Percentiles rank a stretch among this genome's conserved stretches.
These are phyloP conservation scores for Fermentozyma sake DNA, from an alignment of 1,139 yeast genomes.

Conservation along the genomic window DNA sequence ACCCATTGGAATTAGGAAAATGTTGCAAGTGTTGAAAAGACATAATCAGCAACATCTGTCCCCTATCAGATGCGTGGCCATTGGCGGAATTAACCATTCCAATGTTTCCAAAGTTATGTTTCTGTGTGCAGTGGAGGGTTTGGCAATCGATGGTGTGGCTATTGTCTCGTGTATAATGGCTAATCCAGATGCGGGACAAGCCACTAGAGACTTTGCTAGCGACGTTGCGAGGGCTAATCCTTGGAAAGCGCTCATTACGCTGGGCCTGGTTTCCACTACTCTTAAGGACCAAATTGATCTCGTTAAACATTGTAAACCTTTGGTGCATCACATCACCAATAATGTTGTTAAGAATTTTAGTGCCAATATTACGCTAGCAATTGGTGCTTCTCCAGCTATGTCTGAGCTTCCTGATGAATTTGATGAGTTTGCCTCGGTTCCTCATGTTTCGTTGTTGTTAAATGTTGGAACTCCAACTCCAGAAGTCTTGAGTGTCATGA, in stretches of 20 bases:
- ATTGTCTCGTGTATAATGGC: slow-evolving; percentile 88
- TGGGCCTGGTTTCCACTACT: background rate
- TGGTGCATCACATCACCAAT: slow-evolving; percentile 87
- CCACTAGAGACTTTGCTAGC: slow-evolving; percentile 37
- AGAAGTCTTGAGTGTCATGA: slow-evolving; percentile 39
- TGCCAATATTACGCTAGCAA: slow-evolving; percentile 83
- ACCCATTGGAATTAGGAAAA: slow-evolving; percentile 56
- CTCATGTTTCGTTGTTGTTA: slow-evolving; percentile 55
- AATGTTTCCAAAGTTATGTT: slow-evolving; percentile 57
- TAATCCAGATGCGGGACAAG: slow-evolving; percentile 47
- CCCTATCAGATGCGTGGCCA: slow-evolving; percentile 45
- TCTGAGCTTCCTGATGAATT: slow-evolving; percentile 73
- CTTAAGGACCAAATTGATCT: slow-evolving; percentile 5
- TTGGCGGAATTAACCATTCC: slow-evolving; percentile 77
- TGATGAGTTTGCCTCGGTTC: slow-evolving; percentile 53
- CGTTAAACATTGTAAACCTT: slow-evolving; percentile 34
- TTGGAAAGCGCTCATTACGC: slow-evolving; percentile 9
- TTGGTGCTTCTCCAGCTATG: slow-evolving; percentile 91
- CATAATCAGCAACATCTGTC: slow-evolving; percentile 21
- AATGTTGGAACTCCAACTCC: slow-evolving; percentile 74
- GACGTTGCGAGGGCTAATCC: slow-evolving; percentile 14
- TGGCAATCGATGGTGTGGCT: slow-evolving; percentile 70
- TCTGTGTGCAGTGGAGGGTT: slow-evolving; percentile 45
- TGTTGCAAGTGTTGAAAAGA: slow-evolving; percentile 46
- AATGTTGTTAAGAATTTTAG: slow-evolving; percentile 85